Conservation (phyloP, 176 grass and related monocot genomes). For the Juncus inflexus region DNA sequence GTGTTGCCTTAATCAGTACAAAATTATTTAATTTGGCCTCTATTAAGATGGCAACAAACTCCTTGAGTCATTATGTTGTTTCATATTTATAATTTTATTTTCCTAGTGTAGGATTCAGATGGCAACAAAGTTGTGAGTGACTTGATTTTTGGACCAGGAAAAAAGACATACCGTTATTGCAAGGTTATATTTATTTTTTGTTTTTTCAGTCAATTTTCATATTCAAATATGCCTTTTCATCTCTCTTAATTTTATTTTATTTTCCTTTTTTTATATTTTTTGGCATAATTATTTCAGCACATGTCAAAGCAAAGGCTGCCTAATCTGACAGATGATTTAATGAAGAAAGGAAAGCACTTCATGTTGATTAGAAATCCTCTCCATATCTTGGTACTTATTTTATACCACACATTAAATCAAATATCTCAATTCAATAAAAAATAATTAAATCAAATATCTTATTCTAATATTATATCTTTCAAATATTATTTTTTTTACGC, state of each 20-base stretch:
- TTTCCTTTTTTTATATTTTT: slow-evolving; percentile 8
- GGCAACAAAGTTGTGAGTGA: slow-evolving; percentile 74
- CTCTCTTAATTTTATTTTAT: no score
- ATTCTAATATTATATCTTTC: no score
- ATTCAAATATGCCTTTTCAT: no score
- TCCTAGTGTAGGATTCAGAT: slow-evolving; percentile 65
- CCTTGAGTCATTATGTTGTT: not conserved
- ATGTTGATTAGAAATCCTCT: slow-evolving; percentile 90
- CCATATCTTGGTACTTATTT: slow-evolving; percentile 67
- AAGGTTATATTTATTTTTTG: slow-evolving; percentile 43
- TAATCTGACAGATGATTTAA: slow-evolving; percentile 57
- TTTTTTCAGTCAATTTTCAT: no score
- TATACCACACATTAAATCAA: no score
- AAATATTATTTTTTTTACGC: not conserved
- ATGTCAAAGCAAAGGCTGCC: slow-evolving; percentile 83
- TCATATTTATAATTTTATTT: slow-evolving; percentile 5
- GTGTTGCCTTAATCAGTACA: not conserved
- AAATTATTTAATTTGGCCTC: not conserved
- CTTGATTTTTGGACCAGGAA: slow-evolving; percentile 74
- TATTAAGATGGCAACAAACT: not conserved
- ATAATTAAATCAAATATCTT: no score
- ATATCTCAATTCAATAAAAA: no score
- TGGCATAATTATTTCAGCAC: slow-evolving; percentile 45
- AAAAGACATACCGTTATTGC: slow-evolving; percentile 73
- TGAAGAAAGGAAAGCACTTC: slow-evolving; percentile 96